Percentiles rank a stretch among this genome's conserved stretches.
These are phyloP conservation scores for Coriaria nepalensis DNA, from an alignment of 306 rosid genomes.

Conservation along the genomic window DNA sequence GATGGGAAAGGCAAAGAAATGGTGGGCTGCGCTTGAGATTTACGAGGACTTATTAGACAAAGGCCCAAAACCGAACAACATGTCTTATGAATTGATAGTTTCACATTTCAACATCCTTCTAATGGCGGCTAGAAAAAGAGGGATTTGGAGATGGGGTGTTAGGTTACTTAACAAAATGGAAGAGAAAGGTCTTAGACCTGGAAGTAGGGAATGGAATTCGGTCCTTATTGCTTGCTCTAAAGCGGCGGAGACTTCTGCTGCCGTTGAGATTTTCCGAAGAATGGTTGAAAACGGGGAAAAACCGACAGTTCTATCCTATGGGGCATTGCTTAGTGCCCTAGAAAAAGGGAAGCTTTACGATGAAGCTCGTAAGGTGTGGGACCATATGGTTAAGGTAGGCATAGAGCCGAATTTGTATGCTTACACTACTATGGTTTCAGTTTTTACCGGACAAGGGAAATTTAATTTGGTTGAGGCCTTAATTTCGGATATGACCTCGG, in stretches of 20 bases:
- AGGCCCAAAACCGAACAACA: conserved; percentile 81
- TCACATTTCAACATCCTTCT: conserved; percentile 81
- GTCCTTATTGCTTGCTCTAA: conserved; percentile 91
- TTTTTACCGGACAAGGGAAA: conserved; percentile 74
- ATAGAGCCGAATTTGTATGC: conserved; percentile 61
- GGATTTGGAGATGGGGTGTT: conserved; percentile 92
- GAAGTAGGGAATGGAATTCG: conserved; percentile 79
- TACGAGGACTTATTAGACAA: conserved; percentile 85
- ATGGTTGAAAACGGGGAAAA: conserved; percentile 94
- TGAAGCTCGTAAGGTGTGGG: conserved; percentile 76
- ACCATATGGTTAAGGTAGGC: conserved; percentile 81
- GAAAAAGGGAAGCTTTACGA: conserved; percentile 86
- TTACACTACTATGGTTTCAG: conserved; percentile 83
- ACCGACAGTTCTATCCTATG: conserved; percentile 75
- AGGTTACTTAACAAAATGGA: conserved; percentile 93
- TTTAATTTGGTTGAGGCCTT: conserved; percentile 60
- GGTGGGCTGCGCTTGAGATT: conserved; percentile 97
- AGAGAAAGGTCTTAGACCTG: conserved; percentile 83
- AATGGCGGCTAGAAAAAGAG: conserved; percentile 54
- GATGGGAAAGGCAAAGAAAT: conserved; percentile 87
- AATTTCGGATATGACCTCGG: conserved; percentile 49
- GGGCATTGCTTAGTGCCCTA: conserved; percentile 85
- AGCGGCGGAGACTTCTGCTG: conserved; percentile 80
- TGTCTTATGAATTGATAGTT: conserved; percentile 65
- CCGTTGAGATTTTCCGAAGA: conserved; percentile 63